phyloP scores from a whole-genome alignment of 805 yeast species.

The Candida oleophila region DNA sequence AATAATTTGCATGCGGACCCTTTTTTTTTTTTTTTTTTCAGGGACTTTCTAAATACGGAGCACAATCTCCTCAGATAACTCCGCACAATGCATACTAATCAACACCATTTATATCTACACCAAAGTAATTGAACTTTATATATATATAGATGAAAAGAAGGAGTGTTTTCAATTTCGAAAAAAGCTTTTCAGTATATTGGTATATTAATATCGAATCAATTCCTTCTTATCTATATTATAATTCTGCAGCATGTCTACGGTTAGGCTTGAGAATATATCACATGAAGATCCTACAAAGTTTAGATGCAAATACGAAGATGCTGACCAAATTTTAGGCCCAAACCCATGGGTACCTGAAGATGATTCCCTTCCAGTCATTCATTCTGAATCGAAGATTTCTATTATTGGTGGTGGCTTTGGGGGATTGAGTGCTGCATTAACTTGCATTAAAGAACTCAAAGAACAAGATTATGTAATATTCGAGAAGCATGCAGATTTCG shows the following conservation, averaged over 20 bases:
- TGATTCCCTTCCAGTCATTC: slow-evolving; percentile 18
- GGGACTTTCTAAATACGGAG: too few relatives aligned
- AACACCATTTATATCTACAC: too few relatives aligned
- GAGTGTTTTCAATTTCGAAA: too few relatives aligned
- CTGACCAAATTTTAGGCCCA: slow-evolving; percentile 24
- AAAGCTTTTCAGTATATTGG: background rate
- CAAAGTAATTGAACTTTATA: too few relatives aligned
- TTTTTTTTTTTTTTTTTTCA: too few relatives aligned
- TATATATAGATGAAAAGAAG: too few relatives aligned
- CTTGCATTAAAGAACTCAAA: slow-evolving; percentile 23
- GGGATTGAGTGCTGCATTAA: slow-evolving; percentile 34
- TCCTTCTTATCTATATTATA: background rate
- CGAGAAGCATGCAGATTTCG: slow-evolving; percentile 39
- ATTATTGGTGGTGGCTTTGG: slow-evolving; percentile 43
- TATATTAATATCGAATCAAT: background rate
- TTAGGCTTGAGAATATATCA: slow-evolving; percentile 28
- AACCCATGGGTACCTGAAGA: slow-evolving; percentile 13
- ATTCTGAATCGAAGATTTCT: slow-evolving; percentile 28
- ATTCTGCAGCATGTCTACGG: slow-evolving; percentile 19
- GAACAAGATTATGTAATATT: slow-evolving; percentile 32
- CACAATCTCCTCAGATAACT: too few relatives aligned
- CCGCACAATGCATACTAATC: too few relatives aligned
- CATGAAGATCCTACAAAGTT: slow-evolving; percentile 30
- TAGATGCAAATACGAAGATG: slow-evolving; percentile 27
- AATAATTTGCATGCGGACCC: too few relatives aligned